These are phyloP conservation scores for Boletus insuetus DNA, from an alignment of 768 basidiomycete species.

Conservation along the genomic window DNA sequence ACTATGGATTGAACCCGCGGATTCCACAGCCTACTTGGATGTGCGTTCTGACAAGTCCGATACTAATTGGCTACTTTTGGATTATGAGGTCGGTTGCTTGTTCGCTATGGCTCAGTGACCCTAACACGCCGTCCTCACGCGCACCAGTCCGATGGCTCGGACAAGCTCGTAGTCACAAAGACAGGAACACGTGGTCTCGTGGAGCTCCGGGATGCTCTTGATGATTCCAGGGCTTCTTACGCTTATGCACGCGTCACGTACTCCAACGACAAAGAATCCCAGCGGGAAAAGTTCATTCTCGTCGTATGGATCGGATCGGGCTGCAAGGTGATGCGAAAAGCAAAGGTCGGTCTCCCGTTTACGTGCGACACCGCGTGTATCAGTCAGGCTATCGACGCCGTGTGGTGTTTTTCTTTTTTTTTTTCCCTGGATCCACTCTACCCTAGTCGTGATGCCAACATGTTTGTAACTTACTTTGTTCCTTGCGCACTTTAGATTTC, in stretches of 20 bases:
- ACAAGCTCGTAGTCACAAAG: conserved; percentile 73
- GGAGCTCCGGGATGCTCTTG: conserved; percentile 70
- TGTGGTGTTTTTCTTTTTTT: conserved; percentile 7
- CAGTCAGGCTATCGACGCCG: conserved; percentile 10
- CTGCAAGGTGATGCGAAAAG: conserved; percentile 91
- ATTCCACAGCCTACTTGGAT: conserved; percentile 72
- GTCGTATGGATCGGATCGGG: conserved; percentile 78
- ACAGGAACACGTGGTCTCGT: conserved; percentile 78
- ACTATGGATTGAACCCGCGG: conserved; percentile 11
- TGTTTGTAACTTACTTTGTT: conserved; percentile 29
- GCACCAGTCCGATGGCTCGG: conserved; percentile 64
- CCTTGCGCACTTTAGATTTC: conserved; percentile 61
- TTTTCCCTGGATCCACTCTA: conserved; percentile 8
- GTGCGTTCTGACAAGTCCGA: conserved; percentile 83
- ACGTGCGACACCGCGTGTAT: conserved; percentile 18
- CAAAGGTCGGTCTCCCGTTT: conserved; percentile 57
- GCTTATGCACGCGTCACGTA: conserved; percentile 84
- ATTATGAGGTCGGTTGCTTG: conserved; percentile 65
- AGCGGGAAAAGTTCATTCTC: conserved; percentile 86
- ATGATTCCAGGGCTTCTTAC: conserved; percentile 75
- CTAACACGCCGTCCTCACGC: conserved; percentile 21
- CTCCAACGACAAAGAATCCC: conserved; percentile 82
- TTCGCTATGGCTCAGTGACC: conserved; percentile 1
- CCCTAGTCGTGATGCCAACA: conserved; percentile 21
- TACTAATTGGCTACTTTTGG: conserved; percentile 86